Evolutionary conservation across 805 yeast species (phyloP), one percentile per base, ranked within the genome.

Genomic region (Metschnikowia shivogae): DNA sequence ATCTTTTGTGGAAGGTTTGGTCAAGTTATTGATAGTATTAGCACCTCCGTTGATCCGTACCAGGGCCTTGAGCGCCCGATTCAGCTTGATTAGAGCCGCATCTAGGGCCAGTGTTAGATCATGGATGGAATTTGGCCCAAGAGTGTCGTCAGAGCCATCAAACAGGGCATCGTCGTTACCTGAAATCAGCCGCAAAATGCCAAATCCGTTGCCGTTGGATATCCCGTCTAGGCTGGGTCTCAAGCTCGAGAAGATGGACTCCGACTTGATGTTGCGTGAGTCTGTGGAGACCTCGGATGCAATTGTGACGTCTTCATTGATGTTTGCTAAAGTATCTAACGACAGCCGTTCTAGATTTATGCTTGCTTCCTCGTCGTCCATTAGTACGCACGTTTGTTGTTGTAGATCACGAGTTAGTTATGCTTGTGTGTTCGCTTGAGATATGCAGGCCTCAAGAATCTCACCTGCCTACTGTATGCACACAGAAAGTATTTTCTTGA

Each of bases 41-140:
- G 68, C 60, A 0, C 80, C 73, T 6, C 74, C 75, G 53, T 70
- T 69, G 31, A 72, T 54, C 9, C 68, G 58, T 4, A 72, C 70
- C 45, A 67, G 58, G 24, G 58, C 47, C 47, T 63, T 62, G 34
- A 63, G 60, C 14, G 70, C 52, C 48, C 72, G 52, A 48, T 60
- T 62, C 47, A 59, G 54, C 43, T 73, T 65, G 26, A 53, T 43
- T 14, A 74, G 56, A n/a, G 74, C 68, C n/a, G 55, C 41, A 58
- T 82, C 81, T 13, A 77, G 74, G 30, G 76, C 84, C 41, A 83
- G 77, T 1, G 89, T 83, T 43, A 89, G 68, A 56, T 86, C 93
- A 58, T 76, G 86, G 29, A 89, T 81, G 4, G 95, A 83, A 57
- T 86, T 87, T 40, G 85, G 81, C 1, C 87, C 87, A 53, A 84